Evolutionary conservation across 2,329 filamentous ascomycete genomes (phyloP), one percentile per base, ranked within the genome.

Genomic region (Epichloe amarillans): DNA sequence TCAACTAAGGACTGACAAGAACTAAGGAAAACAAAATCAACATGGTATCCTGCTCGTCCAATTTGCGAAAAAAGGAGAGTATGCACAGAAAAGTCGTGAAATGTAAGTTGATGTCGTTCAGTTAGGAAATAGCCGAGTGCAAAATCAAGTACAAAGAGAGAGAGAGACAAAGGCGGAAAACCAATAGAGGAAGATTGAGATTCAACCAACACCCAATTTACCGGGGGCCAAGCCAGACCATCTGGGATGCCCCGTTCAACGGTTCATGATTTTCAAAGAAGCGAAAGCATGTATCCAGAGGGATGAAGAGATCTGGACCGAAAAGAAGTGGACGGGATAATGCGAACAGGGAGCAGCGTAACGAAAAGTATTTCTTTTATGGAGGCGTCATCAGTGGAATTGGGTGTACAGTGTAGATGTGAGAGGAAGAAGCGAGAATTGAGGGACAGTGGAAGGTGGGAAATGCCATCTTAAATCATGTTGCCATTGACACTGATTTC

Each of bases 401-500:
- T 11, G 26, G 8, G 26, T 30, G 26, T 30, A 30, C 8, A 30
- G 26, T 30, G 26, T 11, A 30, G 3, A 1, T 30, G 3, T 4
- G 26, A 14, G 8, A 4, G 15, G 17, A 26, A 15, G 5, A 14
- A 42, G 14, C 7, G 12, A 41, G 8, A 4, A 30, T 30, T 30
- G 21, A 42, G 1, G n/a, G 17, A 40, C n/a, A 21, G 12, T 33
- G 35, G 21, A 35, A 39, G 33, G 44, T 14, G 30, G 15, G 15
- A 1, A 4, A 44, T 26, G 36, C 12, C 19, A 12, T n/a, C 6
- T 46, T n/a, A 53, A 43, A 86, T 83, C 79, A 83, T 84, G 67
- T 81, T 84, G 43, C 87, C 87, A 62, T 91, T 91, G 56, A 90
- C 80, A 62, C 82, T 85, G 59, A 93, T 80, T 69, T 90, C 85